phyloP scores from a whole-genome alignment of 176 grass and related monocot species.

The barley (Hordeum vulgare) region MorexV3_pseudomolecules_assembly NC_058524.1:350204828-350205327 shows the following conservation, averaged over 20 bases:
- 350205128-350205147: too few species aligned
- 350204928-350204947: not conserved
- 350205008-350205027: not conserved
- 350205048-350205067: too few species aligned
- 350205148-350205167: not conserved
- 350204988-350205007: not conserved
- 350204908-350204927: not conserved
- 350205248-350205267: not conserved
- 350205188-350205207: not conserved
- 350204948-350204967: not conserved
- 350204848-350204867: not conserved
- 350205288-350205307: not conserved
- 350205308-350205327: not conserved
- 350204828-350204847: not conserved
- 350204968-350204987: not conserved
- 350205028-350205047: not conserved
- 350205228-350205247: not conserved
- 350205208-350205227: not conserved
- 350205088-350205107: too few species aligned
- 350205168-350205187: not conserved
- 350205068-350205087: too few species aligned
- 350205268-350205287: not conserved
- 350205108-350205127: too few species aligned
- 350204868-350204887: not conserved
- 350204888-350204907: not conserved